Conservation (phyloP, 192 early-diverging fungal species). For the Backusella sp. region DNA sequence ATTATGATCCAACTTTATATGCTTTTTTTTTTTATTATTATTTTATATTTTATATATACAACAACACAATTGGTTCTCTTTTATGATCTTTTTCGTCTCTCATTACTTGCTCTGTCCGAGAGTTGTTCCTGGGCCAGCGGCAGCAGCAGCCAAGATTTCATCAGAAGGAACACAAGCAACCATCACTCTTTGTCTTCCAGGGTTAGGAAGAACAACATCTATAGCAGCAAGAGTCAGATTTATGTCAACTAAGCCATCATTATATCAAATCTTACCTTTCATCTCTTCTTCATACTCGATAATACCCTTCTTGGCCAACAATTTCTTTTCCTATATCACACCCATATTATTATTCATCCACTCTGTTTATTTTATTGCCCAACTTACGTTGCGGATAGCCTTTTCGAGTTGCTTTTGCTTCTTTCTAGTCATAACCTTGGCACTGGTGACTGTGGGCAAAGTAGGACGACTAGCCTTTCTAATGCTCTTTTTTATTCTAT, state of each 20-base stretch:
- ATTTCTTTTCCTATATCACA: conserved; percentile 26
- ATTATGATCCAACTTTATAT: not conserved
- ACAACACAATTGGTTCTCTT: not conserved
- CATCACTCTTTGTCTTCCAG: conserved; percentile 18
- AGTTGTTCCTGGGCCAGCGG: conserved; percentile 35
- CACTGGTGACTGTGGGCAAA: conserved; percentile 3
- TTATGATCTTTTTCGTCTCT: not conserved
- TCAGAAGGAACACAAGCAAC: conserved; percentile 16
- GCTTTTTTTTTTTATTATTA: not conserved
- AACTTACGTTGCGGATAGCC: conserved; percentile 33
- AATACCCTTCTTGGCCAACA: conserved; percentile 28
- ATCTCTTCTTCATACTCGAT: conserved; percentile 36
- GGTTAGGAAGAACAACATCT: conserved; percentile 25
- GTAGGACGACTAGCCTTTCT: conserved; percentile 10
- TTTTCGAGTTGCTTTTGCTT: conserved; percentile 33
- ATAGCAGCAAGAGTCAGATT: not conserved
- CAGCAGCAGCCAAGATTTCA: conserved; percentile 34
- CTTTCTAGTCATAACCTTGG: conserved; percentile 27
- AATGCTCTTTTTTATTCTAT: conserved; percentile 21
- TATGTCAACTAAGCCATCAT: too few species aligned
- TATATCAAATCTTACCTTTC: conserved; percentile 21
- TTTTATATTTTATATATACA: conserved; percentile 1
- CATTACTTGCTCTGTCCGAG: conserved; percentile 8
- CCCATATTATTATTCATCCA: not conserved
- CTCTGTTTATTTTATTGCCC: not conserved